Conservation (phyloP, 2,329 filamentous ascomycete species). For the Niveomyces coronatus region DNA sequence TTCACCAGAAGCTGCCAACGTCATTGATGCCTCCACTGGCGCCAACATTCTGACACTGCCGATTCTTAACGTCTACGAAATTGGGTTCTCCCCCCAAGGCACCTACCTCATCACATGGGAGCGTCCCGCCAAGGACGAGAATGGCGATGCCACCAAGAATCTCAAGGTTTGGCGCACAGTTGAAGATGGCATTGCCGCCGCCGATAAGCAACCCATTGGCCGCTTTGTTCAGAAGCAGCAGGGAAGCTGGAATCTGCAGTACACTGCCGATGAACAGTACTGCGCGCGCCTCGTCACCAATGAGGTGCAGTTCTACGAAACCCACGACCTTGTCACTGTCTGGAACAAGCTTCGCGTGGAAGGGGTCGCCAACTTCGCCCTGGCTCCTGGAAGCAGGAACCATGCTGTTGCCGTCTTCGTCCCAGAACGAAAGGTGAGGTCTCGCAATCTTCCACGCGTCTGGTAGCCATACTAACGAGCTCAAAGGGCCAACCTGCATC, state of each 20-base stretch:
- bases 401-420: conserved; percentile 91
- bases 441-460: neutral
- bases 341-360: conserved; percentile 96
- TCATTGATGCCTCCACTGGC: conserved; percentile 73
- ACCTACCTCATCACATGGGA: conserved; percentile 97
- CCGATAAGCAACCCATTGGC: conserved; percentile 66
- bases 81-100: conserved; percentile 86
- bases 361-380: conserved; percentile 78
- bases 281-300: conserved; percentile 93
- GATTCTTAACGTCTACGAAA: conserved; percentile 79
- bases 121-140: conserved; percentile 82
- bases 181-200: conserved; percentile 52
- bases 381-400: conserved; percentile 73
- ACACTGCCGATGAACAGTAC: conserved; percentile 85
- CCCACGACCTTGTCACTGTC: conserved; percentile 70
- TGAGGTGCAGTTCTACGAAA: conserved; percentile 95
- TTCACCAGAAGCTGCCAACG: conserved; percentile 72
- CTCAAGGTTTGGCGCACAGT: conserved; percentile 90
- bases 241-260: conserved; percentile 95
- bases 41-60: conserved; percentile 64
- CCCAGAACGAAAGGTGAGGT: conserved; percentile 79
- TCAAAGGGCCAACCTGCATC: conserved; percentile 77
- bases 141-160: conserved; percentile 90
- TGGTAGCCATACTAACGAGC: conserved; percentile 11
- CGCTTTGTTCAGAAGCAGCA: conserved; percentile 93